Base-by-base conservation (phyloP, 1,284 basidiomycete species). In the Amylostereum areolatum region DNA sequence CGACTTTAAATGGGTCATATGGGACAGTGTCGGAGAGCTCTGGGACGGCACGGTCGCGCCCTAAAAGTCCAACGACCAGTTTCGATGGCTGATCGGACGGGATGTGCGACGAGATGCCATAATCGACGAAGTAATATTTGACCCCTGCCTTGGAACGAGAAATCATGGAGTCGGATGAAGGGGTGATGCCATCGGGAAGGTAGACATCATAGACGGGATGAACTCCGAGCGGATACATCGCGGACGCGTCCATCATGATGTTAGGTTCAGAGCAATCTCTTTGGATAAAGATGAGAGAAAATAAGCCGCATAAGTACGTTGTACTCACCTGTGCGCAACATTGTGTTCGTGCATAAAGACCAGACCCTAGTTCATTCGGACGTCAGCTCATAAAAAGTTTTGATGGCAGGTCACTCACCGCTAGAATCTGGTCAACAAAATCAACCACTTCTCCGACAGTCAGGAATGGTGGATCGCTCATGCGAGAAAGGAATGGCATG, bases 1-100 rank as follows among this genome's bases (percentile, higher is more conserved):
- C 62, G 1, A 59, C 50, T 40, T 63, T 62, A 58, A 67, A 66
- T 4, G 65, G 63, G 45, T 67, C 65, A 37, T 67, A 64, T 0
- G 63, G 61, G 1, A 55, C 46, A 2, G 42, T 33, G 1, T 50
- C 31, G 1, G 60, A 64, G 0, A 65, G 50, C 45, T 66, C 63
- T 0, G 65, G 64, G 1, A 57, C 58, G 2, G 61, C 56, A 24
- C 52, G 46, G 24, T 65, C 64, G 2, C 57, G 43, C 2, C 59
- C 62, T 2, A 45, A 10, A 1, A 2, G 25, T 0, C 59, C 62
- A 3, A 53, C 9, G 1, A 57, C 61, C 1, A 57, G 46, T 10
- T 45, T 44, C 5, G 12, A 29, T 5, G 29, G 35, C 25, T 41
- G 39, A 0, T 39, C 47, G 0, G 28, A 4, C 6, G 49, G 45